Evolutionary conservation across 106 monocot genomes (phyloP).

Genomic region (Dendrobium nobile): DNA sequence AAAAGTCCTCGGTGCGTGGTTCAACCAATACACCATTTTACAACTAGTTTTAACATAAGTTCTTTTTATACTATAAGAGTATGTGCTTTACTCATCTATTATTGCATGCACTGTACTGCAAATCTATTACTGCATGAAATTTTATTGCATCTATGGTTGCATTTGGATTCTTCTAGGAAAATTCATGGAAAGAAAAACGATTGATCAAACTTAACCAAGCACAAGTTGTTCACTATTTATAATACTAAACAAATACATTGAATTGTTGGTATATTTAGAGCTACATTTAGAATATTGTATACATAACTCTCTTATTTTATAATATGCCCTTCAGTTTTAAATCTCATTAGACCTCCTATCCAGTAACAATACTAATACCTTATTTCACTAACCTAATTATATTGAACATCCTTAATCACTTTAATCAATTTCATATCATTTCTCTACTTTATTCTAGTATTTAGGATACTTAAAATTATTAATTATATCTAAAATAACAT

Average conservation of each 20-base stretch:
- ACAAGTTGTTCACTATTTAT: not conserved
- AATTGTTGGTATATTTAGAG: not conserved
- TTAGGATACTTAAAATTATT: not conserved
- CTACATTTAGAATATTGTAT: not conserved
- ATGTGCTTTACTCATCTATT: not conserved
- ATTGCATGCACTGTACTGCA: not conserved
- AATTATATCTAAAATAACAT: not conserved
- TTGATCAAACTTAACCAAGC: not conserved
- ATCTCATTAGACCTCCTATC: not conserved
- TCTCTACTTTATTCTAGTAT: not conserved
- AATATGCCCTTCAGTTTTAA: not conserved
- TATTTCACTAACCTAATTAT: not conserved
- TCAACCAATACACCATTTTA: not conserved
- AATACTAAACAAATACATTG: not conserved
- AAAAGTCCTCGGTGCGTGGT: not conserved
- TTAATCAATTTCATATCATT: not conserved
- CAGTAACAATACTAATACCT: not conserved
- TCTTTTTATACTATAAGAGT: not conserved
- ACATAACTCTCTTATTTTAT: not conserved
- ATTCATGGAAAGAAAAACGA: not conserved
- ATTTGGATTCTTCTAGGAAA: not conserved
- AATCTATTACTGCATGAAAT: not conserved
- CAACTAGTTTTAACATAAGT: not conserved
- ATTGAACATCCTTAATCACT: not conserved
- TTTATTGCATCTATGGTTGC: not conserved